These are phyloP conservation scores for Tricholoma flavovirens DNA, from an alignment of 768 basidiomycete species.

Conservation along the genomic window DNA sequence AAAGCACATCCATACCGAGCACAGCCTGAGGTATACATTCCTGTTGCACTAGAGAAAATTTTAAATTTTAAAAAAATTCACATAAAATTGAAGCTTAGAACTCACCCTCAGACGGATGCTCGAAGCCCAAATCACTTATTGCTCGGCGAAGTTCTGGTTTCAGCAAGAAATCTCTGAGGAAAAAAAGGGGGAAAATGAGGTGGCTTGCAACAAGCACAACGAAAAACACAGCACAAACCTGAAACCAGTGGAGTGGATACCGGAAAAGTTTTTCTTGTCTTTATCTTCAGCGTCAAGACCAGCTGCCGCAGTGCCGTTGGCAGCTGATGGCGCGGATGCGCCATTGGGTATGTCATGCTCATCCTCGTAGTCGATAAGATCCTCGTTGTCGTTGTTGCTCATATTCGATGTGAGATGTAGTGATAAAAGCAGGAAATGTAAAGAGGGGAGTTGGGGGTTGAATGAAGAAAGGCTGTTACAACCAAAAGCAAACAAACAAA, in stretches of 20 bases:
- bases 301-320: slow-evolving; percentile 44
- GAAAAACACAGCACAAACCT: slow-evolving; percentile 47
- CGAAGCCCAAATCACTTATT: slow-evolving; percentile 98
- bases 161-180: slow-evolving; percentile 85
- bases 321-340: slow-evolving; percentile 35
- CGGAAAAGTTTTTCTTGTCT: slow-evolving; percentile 97
- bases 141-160: slow-evolving; percentile 96
- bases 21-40: slow-evolving; percentile 99
- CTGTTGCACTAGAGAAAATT: slow-evolving; percentile 77
- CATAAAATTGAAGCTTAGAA: background rate
- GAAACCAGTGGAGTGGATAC: slow-evolving; percentile 99
- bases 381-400: slow-evolving; percentile 84
- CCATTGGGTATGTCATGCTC: slow-evolving; percentile 75
- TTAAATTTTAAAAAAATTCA: too few species aligned
- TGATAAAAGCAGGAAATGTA: slow-evolving; percentile 20
- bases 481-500: slow-evolving; percentile 20
- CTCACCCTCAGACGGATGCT: slow-evolving; percentile 98
- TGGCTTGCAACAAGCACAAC: background rate
- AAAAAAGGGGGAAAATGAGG: slow-evolving; percentile 13
- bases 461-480: slow-evolving; percentile 13
- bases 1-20: slow-evolving; percentile 98
- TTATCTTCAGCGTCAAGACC: slow-evolving; percentile 55
- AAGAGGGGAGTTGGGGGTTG: slow-evolving; percentile 20
- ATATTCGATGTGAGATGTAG: slow-evolving; percentile 34
- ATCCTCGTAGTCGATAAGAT: slow-evolving; percentile 93